These are phyloP conservation scores for Endotrypanum monterogeii DNA, from an alignment of 208 protist species.

Conservation along the genomic window DNA sequence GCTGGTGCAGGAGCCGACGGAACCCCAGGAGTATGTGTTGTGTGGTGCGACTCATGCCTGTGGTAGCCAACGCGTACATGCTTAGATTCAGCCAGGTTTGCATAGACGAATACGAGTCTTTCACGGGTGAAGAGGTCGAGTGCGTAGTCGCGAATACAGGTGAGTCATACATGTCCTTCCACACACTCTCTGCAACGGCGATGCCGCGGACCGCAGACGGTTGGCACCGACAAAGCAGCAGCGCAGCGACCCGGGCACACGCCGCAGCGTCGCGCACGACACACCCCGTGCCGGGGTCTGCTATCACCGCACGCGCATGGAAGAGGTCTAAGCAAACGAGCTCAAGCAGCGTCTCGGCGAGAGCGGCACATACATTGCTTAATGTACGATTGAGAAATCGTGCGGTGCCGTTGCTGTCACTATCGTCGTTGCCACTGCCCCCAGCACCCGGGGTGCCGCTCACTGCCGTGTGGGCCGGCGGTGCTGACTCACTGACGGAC, in stretches of 20 bases:
- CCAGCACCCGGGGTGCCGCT: not conserved
- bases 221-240: conserved; percentile 48
- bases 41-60: conserved; percentile 34
- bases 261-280: conserved; percentile 28
- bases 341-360: conserved; percentile 30
- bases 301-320: conserved; percentile 19
- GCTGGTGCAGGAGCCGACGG: conserved; percentile 28
- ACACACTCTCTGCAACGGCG: not conserved
- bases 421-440: not conserved
- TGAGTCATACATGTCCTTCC: conserved; percentile 27
- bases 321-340: conserved; percentile 23
- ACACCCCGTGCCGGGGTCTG: conserved; percentile 14
- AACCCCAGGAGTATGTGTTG: conserved; percentile 36
- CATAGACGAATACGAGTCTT: conserved; percentile 20
- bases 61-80: conserved; percentile 28
- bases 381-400: conserved; percentile 8
- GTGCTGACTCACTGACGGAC: not conserved
- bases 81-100: conserved; percentile 23
- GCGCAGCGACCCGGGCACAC: conserved; percentile 26
- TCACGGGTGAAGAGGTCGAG: conserved; percentile 1
- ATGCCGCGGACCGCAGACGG: conserved; percentile 14
- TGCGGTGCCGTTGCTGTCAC: not conserved
- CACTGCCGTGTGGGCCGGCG: not conserved
- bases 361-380: conserved; percentile 21
- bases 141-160: conserved; percentile 26